Base-by-base conservation (phyloP, 176 grass and related monocot species). In the Bolboschoenus planiculmis region DNA sequence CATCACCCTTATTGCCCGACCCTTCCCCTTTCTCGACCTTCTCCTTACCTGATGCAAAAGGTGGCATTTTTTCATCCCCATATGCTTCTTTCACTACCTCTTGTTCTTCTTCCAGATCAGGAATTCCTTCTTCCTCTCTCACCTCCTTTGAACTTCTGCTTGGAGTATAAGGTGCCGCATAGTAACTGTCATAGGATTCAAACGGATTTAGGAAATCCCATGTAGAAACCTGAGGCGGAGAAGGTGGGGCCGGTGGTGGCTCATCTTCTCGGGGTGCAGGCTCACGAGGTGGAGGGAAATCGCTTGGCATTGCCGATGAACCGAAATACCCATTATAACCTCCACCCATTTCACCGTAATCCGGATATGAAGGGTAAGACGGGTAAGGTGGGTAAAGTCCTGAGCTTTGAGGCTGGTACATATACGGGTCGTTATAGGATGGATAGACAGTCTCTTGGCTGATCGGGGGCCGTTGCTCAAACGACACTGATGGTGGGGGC, bases 161-260 rank as follows among this genome's bases (percentile, higher is more conserved):
- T 10, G 93, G 85, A 53, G 91, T 87, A 87, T 93, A 91, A 46
- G 92, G 81, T 35, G 84, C 80, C 15, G 85, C 75, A 40, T 93
- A 93, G 78, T 96, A 96, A 87, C 83, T 92, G 72, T 93, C 91
- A 34, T 89, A 99, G 1, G 89, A 86, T 37, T 96, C 91, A 78
- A 99, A 99, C 4, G 93, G 97, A 56, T 99, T 93, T 46, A 99
- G 64, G 53, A 99, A 99, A 33, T 99, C 97, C 97, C 97, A 99
- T 31, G 97, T 87, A 36, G 97, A 99, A 76, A 92, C 87, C 51
- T 87, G 92, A 0, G 97, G 97, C 0, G 95, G 90, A 63, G 97
- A 95, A 21, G 96, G 93, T 55, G 93, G 93, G 5, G 90, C 86
- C 0, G 93, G 93, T 2, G 86, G 86, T 0, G 85, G 44, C 0